Percentiles rank a stretch among this genome's conserved stretches.
Evolutionary conservation across 31 red algal genomes (phyloP).

Genomic region (Asparagopsis taxiformis): DNA sequence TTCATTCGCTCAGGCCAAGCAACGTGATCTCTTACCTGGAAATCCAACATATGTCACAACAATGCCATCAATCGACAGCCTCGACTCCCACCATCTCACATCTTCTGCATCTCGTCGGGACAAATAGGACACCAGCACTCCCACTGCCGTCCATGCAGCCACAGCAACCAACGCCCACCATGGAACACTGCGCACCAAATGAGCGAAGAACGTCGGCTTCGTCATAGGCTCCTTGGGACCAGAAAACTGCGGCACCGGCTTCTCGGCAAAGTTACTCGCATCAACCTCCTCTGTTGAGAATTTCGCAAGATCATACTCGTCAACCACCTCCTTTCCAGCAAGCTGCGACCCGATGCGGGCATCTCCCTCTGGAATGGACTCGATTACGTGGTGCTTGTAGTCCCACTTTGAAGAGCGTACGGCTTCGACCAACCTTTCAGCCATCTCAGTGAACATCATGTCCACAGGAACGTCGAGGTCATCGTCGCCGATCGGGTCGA

Average conservation of each 20-base stretch:
- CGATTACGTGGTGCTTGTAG: not conserved
- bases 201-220: slow-evolving; percentile 19
- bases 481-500: slow-evolving; percentile 39
- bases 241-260: not conserved
- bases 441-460: slow-evolving; percentile 2
- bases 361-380: not conserved
- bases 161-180: slow-evolving; percentile 38
- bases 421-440: too few species aligned
- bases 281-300: too few species aligned
- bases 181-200: slow-evolving; percentile 34
- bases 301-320: slow-evolving; percentile 18
- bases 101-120: not conserved
- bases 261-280: slow-evolving; percentile 1
- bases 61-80: slow-evolving; percentile 1
- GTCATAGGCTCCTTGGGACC: not conserved
- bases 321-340: not conserved
- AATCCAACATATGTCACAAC: slow-evolving; percentile 21
- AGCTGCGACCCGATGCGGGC: slow-evolving; percentile 12
- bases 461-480: slow-evolving; percentile 33
- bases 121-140: slow-evolving; percentile 22
- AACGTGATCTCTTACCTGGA: too few species aligned
- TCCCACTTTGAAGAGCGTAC: slow-evolving; percentile 22
- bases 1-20: too few species aligned
- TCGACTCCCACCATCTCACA: slow-evolving; percentile 30
- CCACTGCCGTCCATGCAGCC: slow-evolving; percentile 20